These are phyloP conservation scores for Chiua virens DNA, from an alignment of 768 basidiomycete species.

Conservation along the genomic window DNA sequence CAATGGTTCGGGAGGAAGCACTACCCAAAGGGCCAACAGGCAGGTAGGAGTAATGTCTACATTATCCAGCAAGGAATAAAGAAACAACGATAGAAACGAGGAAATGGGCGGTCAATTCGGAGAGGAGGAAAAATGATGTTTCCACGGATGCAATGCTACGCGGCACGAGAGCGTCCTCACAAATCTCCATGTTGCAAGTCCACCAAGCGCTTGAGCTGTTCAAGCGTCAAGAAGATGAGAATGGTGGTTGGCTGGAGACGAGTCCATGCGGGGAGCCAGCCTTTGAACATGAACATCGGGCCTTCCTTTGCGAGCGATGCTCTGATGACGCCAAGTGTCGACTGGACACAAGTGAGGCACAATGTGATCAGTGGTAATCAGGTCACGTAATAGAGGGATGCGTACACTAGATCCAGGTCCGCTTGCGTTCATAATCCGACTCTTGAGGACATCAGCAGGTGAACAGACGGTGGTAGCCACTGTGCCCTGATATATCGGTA, in stretches of 20 bases:
- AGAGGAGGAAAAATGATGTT: neutral
- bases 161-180: neutral
- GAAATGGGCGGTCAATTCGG: too few species aligned
- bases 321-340: slow-evolving; percentile 69
- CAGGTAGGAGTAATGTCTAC: neutral
- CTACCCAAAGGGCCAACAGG: neutral
- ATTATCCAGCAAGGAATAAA: neutral
- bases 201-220: slow-evolving; percentile 73
- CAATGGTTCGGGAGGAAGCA: neutral
- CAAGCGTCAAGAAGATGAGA: slow-evolving; percentile 81
- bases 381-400: slow-evolving; percentile 13
- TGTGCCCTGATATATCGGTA: slow-evolving; percentile 56
- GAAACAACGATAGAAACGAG: neutral
- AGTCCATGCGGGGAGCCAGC: slow-evolving; percentile 87
- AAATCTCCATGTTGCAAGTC: slow-evolving; percentile 52
- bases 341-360: slow-evolving; percentile 41
- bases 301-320: slow-evolving; percentile 72
- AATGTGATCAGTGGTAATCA: too few species aligned
- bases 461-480: slow-evolving; percentile 89
- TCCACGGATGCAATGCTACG: neutral
- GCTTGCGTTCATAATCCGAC: slow-evolving; percentile 87
- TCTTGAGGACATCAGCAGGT: slow-evolving; percentile 86
- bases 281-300: slow-evolving; percentile 90
- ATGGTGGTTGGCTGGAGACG: slow-evolving; percentile 87
- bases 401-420: slow-evolving; percentile 75